Evolutionary conservation across 306 rosid genomes (phyloP).

Genomic region (Rosa chinensis): DNA sequence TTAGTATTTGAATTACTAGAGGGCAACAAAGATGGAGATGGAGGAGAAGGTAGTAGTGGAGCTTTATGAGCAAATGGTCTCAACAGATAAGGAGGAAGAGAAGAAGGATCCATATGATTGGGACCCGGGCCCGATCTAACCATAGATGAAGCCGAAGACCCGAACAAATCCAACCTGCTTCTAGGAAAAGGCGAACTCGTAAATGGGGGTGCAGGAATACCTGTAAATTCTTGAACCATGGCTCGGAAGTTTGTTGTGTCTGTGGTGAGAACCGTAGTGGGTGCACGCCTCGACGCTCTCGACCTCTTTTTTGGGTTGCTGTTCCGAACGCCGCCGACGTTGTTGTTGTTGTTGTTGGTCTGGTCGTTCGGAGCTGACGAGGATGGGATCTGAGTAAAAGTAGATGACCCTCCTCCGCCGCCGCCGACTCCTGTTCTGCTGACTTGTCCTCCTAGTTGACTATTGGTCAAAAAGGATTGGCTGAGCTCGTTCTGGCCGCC

Average conservation of each 20-base stretch:
- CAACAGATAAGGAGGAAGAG: conserved; percentile 53
- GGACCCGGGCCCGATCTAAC: conserved; percentile 29
- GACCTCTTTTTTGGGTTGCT: conserved; percentile 76
- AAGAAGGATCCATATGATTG: conserved; percentile 38
- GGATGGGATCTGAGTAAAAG: conserved; percentile 36
- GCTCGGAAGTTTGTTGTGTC: conserved; percentile 94
- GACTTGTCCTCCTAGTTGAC: conserved; percentile 36
- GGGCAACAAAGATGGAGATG: conserved; percentile 16
- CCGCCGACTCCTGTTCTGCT: conserved; percentile 24
- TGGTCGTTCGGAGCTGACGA: conserved; percentile 29
- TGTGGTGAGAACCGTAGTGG: conserved; percentile 86
- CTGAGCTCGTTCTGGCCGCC: conserved; percentile 20
- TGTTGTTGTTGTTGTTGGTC: not conserved
- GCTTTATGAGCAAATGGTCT: conserved; percentile 77
- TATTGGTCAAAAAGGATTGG: conserved; percentile 38
- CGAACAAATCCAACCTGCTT: conserved; percentile 68
- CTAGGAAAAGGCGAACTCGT: conserved; percentile 63
- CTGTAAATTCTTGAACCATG: conserved; percentile 99
- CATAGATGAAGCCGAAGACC: conserved; percentile 31
- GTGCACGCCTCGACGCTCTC: conserved; percentile 93
- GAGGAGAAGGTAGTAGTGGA: conserved; percentile 28
- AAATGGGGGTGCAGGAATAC: conserved; percentile 93
- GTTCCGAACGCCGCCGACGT: conserved; percentile 42
- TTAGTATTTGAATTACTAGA: conserved; percentile 20
- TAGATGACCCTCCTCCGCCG: conserved; percentile 5